Percentiles rank a stretch among this genome's conserved stretches.
Conservation (phyloP, 1,284 basidiomycete species). For the Clitocybe nebularis region DNA sequence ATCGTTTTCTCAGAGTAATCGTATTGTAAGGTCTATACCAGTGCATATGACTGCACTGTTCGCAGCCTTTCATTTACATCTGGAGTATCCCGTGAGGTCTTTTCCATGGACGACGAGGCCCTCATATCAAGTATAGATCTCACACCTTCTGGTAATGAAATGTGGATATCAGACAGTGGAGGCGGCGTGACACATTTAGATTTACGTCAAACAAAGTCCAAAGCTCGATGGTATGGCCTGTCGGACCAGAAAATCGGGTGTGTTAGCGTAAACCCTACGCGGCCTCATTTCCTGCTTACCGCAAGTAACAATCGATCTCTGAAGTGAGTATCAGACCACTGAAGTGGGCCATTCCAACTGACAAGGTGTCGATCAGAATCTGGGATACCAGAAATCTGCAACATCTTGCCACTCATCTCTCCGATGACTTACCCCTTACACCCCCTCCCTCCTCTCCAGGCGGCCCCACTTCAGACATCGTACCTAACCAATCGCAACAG, state of each 20-base stretch:
- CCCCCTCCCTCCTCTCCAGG: conserved; percentile 26
- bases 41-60: conserved; percentile 74
- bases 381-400: conserved; percentile 72
- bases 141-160: conserved; percentile 60
- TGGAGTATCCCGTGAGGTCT: conserved; percentile 65
- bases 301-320: conserved; percentile 68
- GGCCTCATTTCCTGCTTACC: conserved; percentile 63
- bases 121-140: conserved; percentile 68
- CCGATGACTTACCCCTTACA: conserved; percentile 23
- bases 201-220: conserved; percentile 55
- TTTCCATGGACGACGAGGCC: conserved; percentile 47
- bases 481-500: conserved; percentile 20
- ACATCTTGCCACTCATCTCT: conserved; percentile 31
- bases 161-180: conserved; percentile 73
- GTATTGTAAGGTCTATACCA: conserved; percentile 61
- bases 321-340: conserved; percentile 42
- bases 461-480: conserved; percentile 13
- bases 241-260: conserved; percentile 72
- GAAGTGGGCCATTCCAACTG: background rate
- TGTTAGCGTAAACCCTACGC: conserved; percentile 69
- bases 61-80: conserved; percentile 67
- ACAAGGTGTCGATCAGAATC: conserved; percentile 40
- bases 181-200: conserved; percentile 73
- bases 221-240: conserved; percentile 57
- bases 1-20: conserved; percentile 1